A percentile compares a stretch with the other conserved stretches of the same genome.
These are phyloP conservation scores for Malbranchea cinnamomea DNA, from an alignment of 2,329 filamentous ascomycete genomes.

Conservation along the genomic window DNA sequence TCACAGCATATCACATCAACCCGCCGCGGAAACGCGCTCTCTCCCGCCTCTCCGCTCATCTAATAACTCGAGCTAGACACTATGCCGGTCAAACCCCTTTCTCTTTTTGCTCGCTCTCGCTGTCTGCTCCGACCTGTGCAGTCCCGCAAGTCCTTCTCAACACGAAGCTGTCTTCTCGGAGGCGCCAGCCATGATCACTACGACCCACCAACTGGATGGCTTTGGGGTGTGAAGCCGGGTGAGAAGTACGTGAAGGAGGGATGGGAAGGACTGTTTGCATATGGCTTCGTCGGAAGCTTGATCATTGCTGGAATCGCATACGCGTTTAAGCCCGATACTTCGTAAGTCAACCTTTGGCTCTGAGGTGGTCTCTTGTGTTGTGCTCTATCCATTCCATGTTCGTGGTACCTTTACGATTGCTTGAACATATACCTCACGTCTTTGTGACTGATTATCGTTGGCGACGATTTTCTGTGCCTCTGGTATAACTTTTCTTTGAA, in stretches of 20 bases:
- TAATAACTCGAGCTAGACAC: conserved; percentile 1
- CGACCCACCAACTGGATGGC: conserved; percentile 80
- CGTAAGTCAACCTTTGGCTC: no score
- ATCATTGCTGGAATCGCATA: conserved; percentile 62
- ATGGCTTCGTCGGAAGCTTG: conserved; percentile 70
- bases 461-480: conserved; percentile 5
- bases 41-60: conserved; percentile 3
- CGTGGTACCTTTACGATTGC: no score
- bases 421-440: no score
- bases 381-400: no score
- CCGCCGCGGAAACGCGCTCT: conserved; percentile 1
- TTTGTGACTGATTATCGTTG: no score
- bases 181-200: conserved; percentile 56
- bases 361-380: no score
- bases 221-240: conserved; percentile 85
- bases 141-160: conserved; percentile 23
- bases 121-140: conserved; percentile 22
- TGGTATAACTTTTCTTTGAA: background rate
- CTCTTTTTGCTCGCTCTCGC: conserved; percentile 25
- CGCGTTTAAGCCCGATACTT: conserved; percentile 96
- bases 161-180: conserved; percentile 23
- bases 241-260: conserved; percentile 94
- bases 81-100: conserved; percentile 26
- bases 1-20: background rate
- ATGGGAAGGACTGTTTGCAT: conserved; percentile 79